phyloP scores from a whole-genome alignment of 768 basidiomycete species.

The Boletellus ananiceps region DNA sequence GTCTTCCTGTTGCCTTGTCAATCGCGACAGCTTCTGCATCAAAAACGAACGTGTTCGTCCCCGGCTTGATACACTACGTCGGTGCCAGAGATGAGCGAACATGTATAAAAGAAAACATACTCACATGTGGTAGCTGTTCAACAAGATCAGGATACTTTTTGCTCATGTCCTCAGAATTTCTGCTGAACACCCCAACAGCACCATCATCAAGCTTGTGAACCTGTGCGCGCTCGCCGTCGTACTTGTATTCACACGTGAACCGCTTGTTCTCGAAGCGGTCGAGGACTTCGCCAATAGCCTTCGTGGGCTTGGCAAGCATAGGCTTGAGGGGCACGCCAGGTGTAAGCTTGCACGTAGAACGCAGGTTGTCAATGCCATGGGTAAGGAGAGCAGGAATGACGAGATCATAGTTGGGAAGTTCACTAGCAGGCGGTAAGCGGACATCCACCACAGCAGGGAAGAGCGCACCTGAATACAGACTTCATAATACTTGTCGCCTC shows the following conservation, averaged over 20 bases:
- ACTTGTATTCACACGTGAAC: slow-evolving; percentile 99
- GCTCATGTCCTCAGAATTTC: slow-evolving; percentile 99
- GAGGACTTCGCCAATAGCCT: slow-evolving; percentile 95
- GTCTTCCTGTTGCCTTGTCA: slow-evolving; percentile 73
- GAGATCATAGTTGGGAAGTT: slow-evolving; percentile 87
- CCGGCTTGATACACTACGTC: slow-evolving; percentile 75
- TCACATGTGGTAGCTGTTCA: slow-evolving; percentile 82
- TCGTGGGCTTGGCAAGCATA: slow-evolving; percentile 98
- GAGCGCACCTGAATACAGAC: slow-evolving; percentile 80
- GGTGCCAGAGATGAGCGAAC: slow-evolving; percentile 2
- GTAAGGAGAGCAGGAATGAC: slow-evolving; percentile 88
- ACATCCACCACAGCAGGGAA: background rate
- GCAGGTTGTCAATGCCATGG: slow-evolving; percentile 66
- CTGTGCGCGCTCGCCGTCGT: slow-evolving; percentile 97
- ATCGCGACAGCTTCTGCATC: slow-evolving; percentile 97
- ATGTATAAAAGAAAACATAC: slow-evolving; percentile 9
- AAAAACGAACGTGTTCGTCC: slow-evolving; percentile 85
- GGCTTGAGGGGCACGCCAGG: slow-evolving; percentile 97
- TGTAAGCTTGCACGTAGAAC: slow-evolving; percentile 79
- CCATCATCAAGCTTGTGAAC: slow-evolving; percentile 85
- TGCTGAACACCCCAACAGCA: slow-evolving; percentile 84
- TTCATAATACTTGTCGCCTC: slow-evolving; percentile 77
- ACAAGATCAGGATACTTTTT: slow-evolving; percentile 99
- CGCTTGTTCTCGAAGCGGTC: slow-evolving; percentile 93
- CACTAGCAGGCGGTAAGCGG: slow-evolving; percentile 44